Conservation (phyloP, 257 asterid genomes). For the Ajuga chamaepitys region DNA sequence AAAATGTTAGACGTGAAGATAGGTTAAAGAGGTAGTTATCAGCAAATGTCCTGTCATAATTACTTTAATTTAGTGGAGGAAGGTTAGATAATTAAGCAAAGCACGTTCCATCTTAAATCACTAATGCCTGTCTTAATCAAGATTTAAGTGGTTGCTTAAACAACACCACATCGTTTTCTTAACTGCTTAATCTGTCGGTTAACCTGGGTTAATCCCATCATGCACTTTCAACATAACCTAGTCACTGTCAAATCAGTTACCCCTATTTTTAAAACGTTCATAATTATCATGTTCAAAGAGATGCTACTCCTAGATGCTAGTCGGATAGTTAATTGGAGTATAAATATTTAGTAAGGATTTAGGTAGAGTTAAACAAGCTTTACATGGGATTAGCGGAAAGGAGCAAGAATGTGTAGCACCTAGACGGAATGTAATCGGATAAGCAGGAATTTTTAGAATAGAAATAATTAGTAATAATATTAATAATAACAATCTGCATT, state of each 20-base stretch:
- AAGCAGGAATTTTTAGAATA: too few species aligned
- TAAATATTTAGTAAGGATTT: too few species aligned
- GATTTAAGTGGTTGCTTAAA: constrained; percentile 27
- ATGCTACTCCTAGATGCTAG: too few species aligned
- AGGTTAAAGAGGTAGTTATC: not conserved
- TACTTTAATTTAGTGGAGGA: constrained; percentile 15
- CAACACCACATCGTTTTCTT: constrained; percentile 12
- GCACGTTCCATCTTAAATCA: constrained; percentile 25
- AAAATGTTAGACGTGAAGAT: not conserved
- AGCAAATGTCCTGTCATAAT: constrained; percentile 10
- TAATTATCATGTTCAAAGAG: too few species aligned
- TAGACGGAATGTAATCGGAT: too few species aligned
- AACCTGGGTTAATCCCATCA: not conserved
- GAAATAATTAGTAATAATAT: too few species aligned
- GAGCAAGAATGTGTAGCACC: too few species aligned
- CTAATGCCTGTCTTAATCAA: constrained; percentile 24
- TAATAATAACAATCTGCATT: too few species aligned
- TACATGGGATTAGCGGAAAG: too few species aligned
- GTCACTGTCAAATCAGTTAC: constrained; percentile 9
- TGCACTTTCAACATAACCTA: not conserved
- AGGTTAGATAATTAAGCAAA: constrained; percentile 22
- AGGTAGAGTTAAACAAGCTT: too few species aligned
- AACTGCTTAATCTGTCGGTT: constrained; percentile 10
- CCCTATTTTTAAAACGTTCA: not conserved
- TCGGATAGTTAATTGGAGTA: too few species aligned